phyloP scores from a whole-genome alignment of 805 yeast species.

The Scheffersomyces lignosus region DNA sequence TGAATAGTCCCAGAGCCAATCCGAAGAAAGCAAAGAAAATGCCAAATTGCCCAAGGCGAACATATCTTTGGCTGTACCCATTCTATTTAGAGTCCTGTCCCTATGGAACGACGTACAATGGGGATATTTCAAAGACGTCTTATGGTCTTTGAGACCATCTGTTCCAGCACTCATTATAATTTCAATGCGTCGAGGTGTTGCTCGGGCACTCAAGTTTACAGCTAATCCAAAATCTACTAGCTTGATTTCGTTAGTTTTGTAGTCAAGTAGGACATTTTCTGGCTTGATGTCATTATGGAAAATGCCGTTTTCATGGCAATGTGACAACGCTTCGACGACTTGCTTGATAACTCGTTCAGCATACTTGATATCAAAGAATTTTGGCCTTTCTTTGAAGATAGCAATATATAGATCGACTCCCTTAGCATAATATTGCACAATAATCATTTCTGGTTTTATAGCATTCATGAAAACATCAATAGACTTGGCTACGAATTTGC shows the following conservation, averaged over 20 bases:
- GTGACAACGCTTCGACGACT: constrained; percentile 4
- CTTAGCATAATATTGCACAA: constrained; percentile 6
- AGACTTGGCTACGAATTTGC: constrained; percentile 2
- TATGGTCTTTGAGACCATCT: neutral
- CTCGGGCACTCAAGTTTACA: neutral
- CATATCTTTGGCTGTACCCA: constrained; percentile 5
- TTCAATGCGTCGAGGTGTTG: neutral
- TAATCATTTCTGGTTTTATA: neutral
- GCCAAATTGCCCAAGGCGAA: constrained; percentile 1
- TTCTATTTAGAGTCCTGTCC: constrained; percentile 1
- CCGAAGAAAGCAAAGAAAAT: neutral
- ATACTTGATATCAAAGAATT: neutral
- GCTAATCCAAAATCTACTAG: constrained; percentile 8
- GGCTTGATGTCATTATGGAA: constrained; percentile 8
- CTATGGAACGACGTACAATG: neutral
- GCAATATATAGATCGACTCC: constrained; percentile 6
- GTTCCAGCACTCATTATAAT: neutral
- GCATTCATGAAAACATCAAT: constrained; percentile 3
- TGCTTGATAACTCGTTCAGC: constrained; percentile 1
- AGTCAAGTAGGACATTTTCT: constrained; percentile 6
- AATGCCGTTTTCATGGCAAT: constrained; percentile 5
- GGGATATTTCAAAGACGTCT: neutral
- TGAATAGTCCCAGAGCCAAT: neutral
- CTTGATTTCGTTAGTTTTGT: constrained; percentile 2
- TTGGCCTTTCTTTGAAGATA: neutral